phyloP scores from a whole-genome alignment of 257 asterid genomes.

The Apocynum venetum region DNA sequence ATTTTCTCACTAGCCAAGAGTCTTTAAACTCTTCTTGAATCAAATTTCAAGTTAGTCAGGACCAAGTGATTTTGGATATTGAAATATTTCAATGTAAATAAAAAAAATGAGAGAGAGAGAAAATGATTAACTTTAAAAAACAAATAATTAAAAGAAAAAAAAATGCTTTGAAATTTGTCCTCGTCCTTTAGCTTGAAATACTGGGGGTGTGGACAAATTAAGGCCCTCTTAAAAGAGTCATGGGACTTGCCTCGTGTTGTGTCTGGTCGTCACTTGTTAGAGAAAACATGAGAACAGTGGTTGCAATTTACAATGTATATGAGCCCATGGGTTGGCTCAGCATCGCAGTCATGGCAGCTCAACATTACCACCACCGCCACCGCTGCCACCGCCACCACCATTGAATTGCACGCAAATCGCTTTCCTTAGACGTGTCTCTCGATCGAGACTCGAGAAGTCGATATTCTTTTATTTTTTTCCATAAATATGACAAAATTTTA shows the following conservation, averaged over 20 bases:
- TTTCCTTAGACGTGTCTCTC: neutral
- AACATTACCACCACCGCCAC: neutral
- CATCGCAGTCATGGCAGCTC: constrained; percentile 18
- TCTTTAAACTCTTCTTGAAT: too few relatives aligned
- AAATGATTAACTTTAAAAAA: too few relatives aligned
- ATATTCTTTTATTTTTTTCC: too few relatives aligned
- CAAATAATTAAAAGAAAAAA: too few relatives aligned
- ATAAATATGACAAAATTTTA: too few relatives aligned
- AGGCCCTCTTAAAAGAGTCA: constrained; percentile 7
- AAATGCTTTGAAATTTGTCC: neutral
- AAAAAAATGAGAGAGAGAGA: too few relatives aligned
- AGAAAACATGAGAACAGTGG: neutral
- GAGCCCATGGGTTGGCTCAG: constrained; percentile 16
- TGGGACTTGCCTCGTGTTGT: constrained; percentile 19
- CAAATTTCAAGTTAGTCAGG: too few relatives aligned
- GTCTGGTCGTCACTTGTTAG: constrained; percentile 4
- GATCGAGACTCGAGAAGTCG: neutral
- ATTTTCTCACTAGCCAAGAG: too few relatives aligned
- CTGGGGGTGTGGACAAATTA: neutral
- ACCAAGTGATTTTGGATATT: too few relatives aligned
- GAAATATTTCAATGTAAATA: too few relatives aligned
- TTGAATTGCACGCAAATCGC: neutral
- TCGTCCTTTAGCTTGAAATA: neutral
- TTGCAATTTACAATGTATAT: constrained; percentile 1
- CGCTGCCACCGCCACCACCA: neutral